Evolutionary conservation across 495 filamentous ascomycete species (phyloP).

Genomic region (Pyronema omphalodes): DNA sequence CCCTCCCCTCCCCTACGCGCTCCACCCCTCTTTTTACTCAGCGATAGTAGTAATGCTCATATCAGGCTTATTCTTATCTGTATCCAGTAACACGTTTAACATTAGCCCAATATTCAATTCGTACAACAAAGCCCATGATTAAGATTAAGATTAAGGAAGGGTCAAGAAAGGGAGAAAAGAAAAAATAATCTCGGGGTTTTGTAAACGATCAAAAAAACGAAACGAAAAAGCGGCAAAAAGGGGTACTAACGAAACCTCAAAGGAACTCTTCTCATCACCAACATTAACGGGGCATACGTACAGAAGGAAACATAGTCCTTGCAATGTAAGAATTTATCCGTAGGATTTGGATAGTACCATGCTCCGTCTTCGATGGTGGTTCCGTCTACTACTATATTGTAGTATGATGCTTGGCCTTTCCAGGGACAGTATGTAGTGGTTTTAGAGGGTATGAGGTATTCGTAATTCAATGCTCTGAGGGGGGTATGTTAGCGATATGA

Average conservation of each 20-base stretch:
- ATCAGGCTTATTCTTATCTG: constrained; percentile 5
- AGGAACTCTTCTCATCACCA: constrained; percentile 23
- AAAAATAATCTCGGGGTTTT: no score
- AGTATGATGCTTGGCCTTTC: constrained; percentile 56
- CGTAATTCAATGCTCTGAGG: constrained; percentile 31
- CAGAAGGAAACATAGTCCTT: constrained; percentile 51
- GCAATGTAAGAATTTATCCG: constrained; percentile 37
- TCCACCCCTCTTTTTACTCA: neutral
- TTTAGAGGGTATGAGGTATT: constrained; percentile 31
- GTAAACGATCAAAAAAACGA: no score
- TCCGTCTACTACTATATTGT: constrained; percentile 40
- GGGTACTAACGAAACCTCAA: constrained; percentile 25
- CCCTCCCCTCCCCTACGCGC: neutral
- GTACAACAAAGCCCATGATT: neutral
- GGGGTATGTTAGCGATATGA: neutral
- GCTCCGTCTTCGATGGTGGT: constrained; percentile 40
- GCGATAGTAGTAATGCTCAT: constrained; percentile 2
- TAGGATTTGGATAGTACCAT: constrained; percentile 48
- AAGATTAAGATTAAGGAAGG: neutral
- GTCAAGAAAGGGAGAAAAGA: neutral
- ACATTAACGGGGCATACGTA: constrained; percentile 30
- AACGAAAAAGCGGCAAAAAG: constrained; percentile 10
- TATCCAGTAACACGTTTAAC: neutral
- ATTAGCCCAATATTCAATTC: neutral
- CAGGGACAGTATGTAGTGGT: constrained; percentile 41